A percentile compares a stretch with the other conserved stretches of the same genome.
Evolutionary conservation across 257 asterid species (phyloP).

Genomic region (Scutellaria galericulata): DNA sequence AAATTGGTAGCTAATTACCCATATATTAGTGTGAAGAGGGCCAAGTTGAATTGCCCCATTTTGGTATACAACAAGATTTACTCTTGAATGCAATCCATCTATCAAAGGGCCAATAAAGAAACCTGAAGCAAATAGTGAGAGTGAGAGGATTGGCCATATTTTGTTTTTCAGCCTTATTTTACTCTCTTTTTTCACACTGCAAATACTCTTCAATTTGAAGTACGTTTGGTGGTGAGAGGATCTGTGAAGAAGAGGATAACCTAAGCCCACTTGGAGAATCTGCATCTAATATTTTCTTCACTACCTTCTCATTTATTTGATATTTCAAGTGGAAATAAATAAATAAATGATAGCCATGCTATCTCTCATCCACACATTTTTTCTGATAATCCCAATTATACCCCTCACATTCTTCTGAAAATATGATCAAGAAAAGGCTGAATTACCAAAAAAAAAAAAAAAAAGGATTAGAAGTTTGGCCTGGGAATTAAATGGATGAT

Average conservation of each 20-base stretch:
- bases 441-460: too few species aligned
- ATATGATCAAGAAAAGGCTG: too few species aligned
- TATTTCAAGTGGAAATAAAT: too few species aligned
- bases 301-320: too few species aligned
- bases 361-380: too few species aligned
- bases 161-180: conserved; percentile 14
- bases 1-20: conserved; percentile 43
- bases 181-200: conserved; percentile 31
- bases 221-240: conserved; percentile 21
- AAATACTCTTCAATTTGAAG: conserved; percentile 23
- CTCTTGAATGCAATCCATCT: conserved; percentile 80
- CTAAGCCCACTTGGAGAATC: conserved; percentile 22
- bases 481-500: too few species aligned
- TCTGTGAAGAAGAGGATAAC: background rate
- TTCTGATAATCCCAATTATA: too few species aligned
- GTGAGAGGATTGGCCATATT: conserved; percentile 50
- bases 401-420: too few species aligned
- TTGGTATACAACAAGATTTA: conserved; percentile 64
- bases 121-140: conserved; percentile 62
- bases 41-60: conserved; percentile 71
- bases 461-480: too few species aligned
- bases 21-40: conserved; percentile 73
- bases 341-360: too few species aligned
- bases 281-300: conserved; percentile 27
- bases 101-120: conserved; percentile 72